A percentile compares a stretch with the other conserved stretches of the same genome.
Conservation (phyloP, 768 basidiomycete species). For the Phlebiopsis gigantea region DNA sequence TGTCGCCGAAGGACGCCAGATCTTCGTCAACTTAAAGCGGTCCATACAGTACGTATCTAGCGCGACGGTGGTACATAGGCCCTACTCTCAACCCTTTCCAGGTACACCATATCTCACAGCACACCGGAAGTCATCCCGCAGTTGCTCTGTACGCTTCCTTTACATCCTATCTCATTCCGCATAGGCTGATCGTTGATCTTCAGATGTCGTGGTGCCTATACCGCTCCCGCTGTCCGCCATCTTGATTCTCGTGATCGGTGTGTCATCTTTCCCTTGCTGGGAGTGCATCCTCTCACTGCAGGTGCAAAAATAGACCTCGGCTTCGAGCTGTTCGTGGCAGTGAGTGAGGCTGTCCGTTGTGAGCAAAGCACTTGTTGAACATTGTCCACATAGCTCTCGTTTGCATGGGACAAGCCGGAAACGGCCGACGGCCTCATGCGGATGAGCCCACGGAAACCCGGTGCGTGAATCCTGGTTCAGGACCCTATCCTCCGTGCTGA, state of each 20-base stretch:
- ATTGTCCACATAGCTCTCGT: constrained; percentile 38
- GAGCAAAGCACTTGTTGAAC: constrained; percentile 17
- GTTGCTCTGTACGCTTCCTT: constrained; percentile 46
- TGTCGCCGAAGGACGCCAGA: constrained; percentile 62
- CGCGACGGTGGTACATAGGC: neutral
- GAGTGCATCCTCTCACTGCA: neutral
- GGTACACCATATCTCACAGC: constrained; percentile 62
- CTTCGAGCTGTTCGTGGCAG: constrained; percentile 63
- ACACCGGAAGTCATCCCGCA: constrained; percentile 69
- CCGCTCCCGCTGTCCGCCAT: constrained; percentile 65
- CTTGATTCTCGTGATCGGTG: constrained; percentile 66
- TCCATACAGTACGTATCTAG: constrained; percentile 52
- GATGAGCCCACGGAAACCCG: constrained; percentile 60
- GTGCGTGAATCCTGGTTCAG: constrained; percentile 24
- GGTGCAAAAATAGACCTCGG: constrained; percentile 53
- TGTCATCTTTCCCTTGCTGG: neutral
- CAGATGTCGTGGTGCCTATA: constrained; percentile 64
- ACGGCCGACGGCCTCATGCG: constrained; percentile 63
- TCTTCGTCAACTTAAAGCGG: constrained; percentile 66
- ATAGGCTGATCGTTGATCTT: neutral
- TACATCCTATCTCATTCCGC: neutral
- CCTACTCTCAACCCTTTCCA: constrained; percentile 14
- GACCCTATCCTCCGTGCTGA: neutral
- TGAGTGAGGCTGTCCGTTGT: constrained; percentile 25
- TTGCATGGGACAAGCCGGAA: constrained; percentile 71